A percentile compares a stretch with the other conserved stretches of the same genome.
Evolutionary conservation across 352 stramenopile genomes (phyloP).

Genomic region (Globisporangium ultimum): DNA sequence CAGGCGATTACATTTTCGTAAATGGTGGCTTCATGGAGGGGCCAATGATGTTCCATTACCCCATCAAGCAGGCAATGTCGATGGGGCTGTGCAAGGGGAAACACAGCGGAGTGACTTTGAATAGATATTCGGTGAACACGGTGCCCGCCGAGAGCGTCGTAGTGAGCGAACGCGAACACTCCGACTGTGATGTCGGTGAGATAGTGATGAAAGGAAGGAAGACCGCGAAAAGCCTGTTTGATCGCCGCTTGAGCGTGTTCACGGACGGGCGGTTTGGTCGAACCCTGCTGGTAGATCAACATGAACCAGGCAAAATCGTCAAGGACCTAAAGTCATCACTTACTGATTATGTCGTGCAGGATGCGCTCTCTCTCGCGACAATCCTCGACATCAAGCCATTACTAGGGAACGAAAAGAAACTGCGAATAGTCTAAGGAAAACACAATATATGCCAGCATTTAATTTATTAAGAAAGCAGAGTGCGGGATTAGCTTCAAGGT

Average conservation of each 20-base stretch:
- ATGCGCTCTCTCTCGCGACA: constrained; percentile 19
- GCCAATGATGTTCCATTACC: constrained; percentile 30
- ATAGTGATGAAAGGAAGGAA: not conserved
- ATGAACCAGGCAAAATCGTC: constrained; percentile 14
- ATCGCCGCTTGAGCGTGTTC: constrained; percentile 17
- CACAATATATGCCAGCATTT: too few species aligned
- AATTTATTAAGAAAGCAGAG: too few species aligned
- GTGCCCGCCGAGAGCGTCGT: not conserved
- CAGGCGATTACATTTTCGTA: constrained; percentile 49
- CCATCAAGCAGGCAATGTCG: constrained; percentile 23
- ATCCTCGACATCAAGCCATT: constrained; percentile 31
- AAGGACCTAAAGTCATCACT: constrained; percentile 3
- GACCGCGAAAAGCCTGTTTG: constrained; percentile 23
- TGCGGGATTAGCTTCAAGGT: too few species aligned
- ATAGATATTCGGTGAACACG: not conserved
- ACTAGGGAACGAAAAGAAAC: constrained; percentile 16
- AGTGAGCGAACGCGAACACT: not conserved
- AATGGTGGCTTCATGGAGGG: constrained; percentile 30
- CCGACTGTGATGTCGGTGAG: not conserved
- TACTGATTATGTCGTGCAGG: constrained; percentile 22
- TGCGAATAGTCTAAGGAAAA: not conserved
- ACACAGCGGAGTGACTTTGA: not conserved
- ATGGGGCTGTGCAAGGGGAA: constrained; percentile 23
- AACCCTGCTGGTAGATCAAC: constrained; percentile 25
- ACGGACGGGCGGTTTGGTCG: constrained; percentile 19